A percentile compares a stretch with the other conserved stretches of the same genome.
Conservation (phyloP, 495 filamentous ascomycete species). For the Xylaria sp. region DNA sequence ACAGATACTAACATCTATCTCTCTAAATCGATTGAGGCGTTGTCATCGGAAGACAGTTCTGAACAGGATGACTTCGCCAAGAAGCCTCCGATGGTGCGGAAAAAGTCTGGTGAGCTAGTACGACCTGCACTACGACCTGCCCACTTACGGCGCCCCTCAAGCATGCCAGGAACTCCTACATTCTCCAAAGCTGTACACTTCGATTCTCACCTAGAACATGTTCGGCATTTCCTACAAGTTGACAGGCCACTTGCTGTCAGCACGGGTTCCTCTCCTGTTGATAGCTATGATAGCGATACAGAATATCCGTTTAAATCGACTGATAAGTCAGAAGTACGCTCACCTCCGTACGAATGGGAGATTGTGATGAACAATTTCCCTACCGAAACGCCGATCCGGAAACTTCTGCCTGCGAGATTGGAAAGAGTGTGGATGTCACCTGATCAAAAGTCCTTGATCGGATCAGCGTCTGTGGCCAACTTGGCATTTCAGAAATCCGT, state of each 20-base stretch:
- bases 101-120: slow-evolving; percentile 97
- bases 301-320: slow-evolving; percentile 86
- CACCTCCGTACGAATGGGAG: slow-evolving; percentile 81
- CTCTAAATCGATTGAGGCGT: slow-evolving; percentile 59
- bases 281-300: slow-evolving; percentile 77
- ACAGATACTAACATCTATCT: slow-evolving; percentile 73
- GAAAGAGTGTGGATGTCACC: slow-evolving; percentile 85
- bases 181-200: slow-evolving; percentile 97
- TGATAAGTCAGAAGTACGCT: slow-evolving; percentile 49
- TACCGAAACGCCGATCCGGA: slow-evolving; percentile 66
- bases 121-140: slow-evolving; percentile 85
- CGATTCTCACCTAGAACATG: slow-evolving; percentile 91
- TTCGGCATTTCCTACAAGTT: slow-evolving; percentile 91
- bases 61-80: slow-evolving; percentile 67
- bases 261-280: slow-evolving; percentile 91
- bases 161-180: slow-evolving; percentile 96
- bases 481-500: slow-evolving; percentile 89
- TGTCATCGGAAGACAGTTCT: slow-evolving; percentile 67
- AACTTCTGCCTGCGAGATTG: slow-evolving; percentile 70
- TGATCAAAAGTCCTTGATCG: slow-evolving; percentile 85
- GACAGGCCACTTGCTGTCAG: slow-evolving; percentile 94
- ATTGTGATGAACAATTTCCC: slow-evolving; percentile 86
- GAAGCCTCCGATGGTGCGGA: slow-evolving; percentile 89
- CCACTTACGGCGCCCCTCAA: slow-evolving; percentile 81
- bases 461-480: slow-evolving; percentile 84